Evolutionary conservation across 345 rosid genomes (phyloP), one percentile per base, ranked within the genome.

Genomic region (Fremontodendron californicum): DNA sequence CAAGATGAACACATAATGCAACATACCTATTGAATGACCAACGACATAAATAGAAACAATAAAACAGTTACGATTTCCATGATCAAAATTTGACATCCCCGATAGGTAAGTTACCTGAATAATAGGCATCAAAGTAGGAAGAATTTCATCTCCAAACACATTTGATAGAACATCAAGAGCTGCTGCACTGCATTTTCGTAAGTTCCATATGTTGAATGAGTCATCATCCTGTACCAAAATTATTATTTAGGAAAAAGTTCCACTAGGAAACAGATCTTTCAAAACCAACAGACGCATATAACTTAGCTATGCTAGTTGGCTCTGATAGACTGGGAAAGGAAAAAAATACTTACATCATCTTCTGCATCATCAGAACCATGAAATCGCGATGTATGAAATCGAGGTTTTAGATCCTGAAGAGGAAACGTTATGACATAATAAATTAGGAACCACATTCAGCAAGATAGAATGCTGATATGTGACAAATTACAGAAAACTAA

Each of bases 171-270:
- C 81, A 78, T 93, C 99, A 83, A 96, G 91, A 77, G 95, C 92
- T 58, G 99, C 99, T 64, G 99, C 98, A 86, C 99, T 93, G 85
- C 98, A 96, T 88, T 93, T 96, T 84, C 99, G 83, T 75, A 96
- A 87, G 83, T 94, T 96, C 99, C 98, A 96, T 27, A 92, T 80
- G 21, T 91, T 92, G 48, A 89, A 85, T 25, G 87, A 88, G 82
- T 96, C 98, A 77, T 93, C 95, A 82, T 96, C 92, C 96, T 91
- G 87, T 25, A 78, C 69, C 78, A 79, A 51, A 73, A 65, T 60
- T 29, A 15, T 8, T 10, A 74, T 51, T 80, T 29, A 35, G 74
- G 73, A 46, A 35, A 51, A 51, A 67, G 7, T 23, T 42, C 54
- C 55, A 52, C 73, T 0, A 18, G 62, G 68, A 0, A 68, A 64